A percentile compares a stretch with the other conserved stretches of the same genome.
These are phyloP conservation scores for Mesembryanthemum crystallinum DNA, from an alignment of 148 eudicot species.

Conservation along the genomic window DNA sequence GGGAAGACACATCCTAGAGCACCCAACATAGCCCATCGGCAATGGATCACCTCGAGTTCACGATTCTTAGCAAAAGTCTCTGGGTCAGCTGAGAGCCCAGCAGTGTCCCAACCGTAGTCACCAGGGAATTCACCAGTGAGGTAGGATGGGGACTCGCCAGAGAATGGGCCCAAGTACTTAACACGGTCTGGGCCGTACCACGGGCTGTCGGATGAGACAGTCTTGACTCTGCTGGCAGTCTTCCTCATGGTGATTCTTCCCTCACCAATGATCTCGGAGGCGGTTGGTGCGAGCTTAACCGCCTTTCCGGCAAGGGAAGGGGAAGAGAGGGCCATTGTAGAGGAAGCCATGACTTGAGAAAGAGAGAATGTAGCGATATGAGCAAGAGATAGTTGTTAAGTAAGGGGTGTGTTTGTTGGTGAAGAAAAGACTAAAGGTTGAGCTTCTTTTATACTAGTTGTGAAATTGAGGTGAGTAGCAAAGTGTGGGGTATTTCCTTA, in stretches of 20 bases:
- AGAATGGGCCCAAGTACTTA: slow-evolving; percentile 47
- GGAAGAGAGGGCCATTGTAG: slow-evolving; percentile 46
- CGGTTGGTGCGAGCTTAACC: slow-evolving; percentile 16
- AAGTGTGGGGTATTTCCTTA: background rate
- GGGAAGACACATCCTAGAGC: slow-evolving; percentile 44
- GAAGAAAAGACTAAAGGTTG: background rate
- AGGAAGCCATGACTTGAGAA: slow-evolving; percentile 35
- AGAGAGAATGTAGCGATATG: too few relatives aligned
- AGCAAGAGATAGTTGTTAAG: background rate
- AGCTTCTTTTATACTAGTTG: slow-evolving; percentile 9
- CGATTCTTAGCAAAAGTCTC: slow-evolving; percentile 48
- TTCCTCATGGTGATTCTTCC: slow-evolving; percentile 38
- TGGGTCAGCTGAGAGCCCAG: slow-evolving; percentile 48
- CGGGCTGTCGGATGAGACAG: slow-evolving; percentile 36
- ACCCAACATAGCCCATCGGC: slow-evolving; percentile 47
- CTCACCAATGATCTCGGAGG: slow-evolving; percentile 23
- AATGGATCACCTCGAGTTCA: slow-evolving; percentile 41
- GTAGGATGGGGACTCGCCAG: slow-evolving; percentile 43
- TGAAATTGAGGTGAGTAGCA: background rate
- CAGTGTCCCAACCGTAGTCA: slow-evolving; percentile 45
- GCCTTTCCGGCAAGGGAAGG: slow-evolving; percentile 33
- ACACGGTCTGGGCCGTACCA: slow-evolving; percentile 50
- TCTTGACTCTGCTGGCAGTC: slow-evolving; percentile 27
- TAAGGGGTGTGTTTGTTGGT: background rate
- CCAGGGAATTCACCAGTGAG: slow-evolving; percentile 48